A percentile compares a stretch with the other conserved stretches of the same genome.
Conservation (phyloP, 2,329 filamentous ascomycete species). For the Aciculosporium take region DNA sequence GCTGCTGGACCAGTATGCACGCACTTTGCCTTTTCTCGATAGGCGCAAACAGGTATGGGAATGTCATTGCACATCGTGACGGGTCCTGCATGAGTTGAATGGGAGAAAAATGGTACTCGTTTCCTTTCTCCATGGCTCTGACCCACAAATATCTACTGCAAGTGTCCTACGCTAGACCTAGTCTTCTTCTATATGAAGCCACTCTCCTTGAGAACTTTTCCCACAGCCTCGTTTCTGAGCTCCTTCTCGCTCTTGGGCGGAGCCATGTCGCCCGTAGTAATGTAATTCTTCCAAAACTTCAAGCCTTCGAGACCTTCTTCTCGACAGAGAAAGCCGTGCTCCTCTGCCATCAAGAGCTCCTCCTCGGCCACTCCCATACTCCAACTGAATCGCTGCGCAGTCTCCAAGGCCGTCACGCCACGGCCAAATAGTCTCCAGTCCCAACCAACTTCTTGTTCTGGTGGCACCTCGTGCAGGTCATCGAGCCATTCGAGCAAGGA, state of each 20-base stretch:
- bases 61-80: too few species aligned
- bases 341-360: constrained; percentile 94
- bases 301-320: constrained; percentile 86
- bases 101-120: too few species aligned
- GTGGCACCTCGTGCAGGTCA: constrained; percentile 53
- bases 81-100: too few species aligned
- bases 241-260: constrained; percentile 15
- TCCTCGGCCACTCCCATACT: constrained; percentile 92
- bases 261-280: constrained; percentile 29
- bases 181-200: constrained; percentile 20
- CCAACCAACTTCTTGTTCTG: constrained; percentile 53
- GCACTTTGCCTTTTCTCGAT: too few species aligned
- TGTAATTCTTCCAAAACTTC: constrained; percentile 81
- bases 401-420: constrained; percentile 80
- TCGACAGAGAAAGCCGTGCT: constrained; percentile 71
- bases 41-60: too few species aligned
- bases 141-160: too few species aligned
- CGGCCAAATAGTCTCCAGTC: constrained; percentile 66
- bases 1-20: too few species aligned
- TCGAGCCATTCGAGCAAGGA: constrained; percentile 64
- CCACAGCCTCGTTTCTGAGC: constrained; percentile 26
- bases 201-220: constrained; percentile 28
- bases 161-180: background rate
- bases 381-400: constrained; percentile 85
- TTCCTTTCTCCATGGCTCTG: background rate